Evolutionary conservation across 2,329 filamentous ascomycete genomes (phyloP).

Genomic region (Beauveria pseudobassiana): DNA sequence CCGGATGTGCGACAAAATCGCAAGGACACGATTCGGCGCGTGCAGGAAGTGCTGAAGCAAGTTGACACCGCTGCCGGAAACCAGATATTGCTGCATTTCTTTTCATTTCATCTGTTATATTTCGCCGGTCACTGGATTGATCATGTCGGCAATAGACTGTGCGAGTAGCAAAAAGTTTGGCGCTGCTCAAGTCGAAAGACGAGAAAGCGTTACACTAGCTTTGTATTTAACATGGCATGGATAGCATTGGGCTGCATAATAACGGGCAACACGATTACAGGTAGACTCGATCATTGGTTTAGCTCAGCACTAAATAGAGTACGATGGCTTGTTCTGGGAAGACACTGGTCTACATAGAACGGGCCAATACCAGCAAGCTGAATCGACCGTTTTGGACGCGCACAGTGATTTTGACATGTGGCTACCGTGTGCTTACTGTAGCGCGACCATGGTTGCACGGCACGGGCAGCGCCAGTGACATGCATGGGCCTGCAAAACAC

Average conservation of each 20-base stretch:
- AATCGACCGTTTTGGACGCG: background rate
- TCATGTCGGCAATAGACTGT: background rate
- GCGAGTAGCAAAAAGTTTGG: background rate
- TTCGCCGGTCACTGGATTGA: background rate
- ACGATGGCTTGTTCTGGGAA: background rate
- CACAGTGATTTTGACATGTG: background rate
- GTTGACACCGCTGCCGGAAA: constrained; percentile 43
- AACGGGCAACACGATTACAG: background rate
- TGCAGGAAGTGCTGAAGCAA: constrained; percentile 57
- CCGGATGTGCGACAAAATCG: constrained; percentile 54
- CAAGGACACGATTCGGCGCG: constrained; percentile 66
- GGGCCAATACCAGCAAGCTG: background rate
- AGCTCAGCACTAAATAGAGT: background rate
- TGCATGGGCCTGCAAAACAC: background rate
- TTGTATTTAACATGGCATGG: background rate
- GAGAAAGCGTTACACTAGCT: background rate
- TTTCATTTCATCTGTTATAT: background rate
- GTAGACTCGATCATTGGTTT: background rate
- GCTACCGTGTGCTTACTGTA: background rate
- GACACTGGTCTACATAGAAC: background rate
- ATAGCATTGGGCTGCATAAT: background rate
- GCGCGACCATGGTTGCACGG: no score
- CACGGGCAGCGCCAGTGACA: background rate
- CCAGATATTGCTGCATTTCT: background rate
- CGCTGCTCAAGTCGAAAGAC: background rate